Evolutionary conservation across 2,329 filamentous ascomycete genomes (phyloP), one percentile per base, ranked within the genome.

Genomic region (Exophiala spinifera): DNA sequence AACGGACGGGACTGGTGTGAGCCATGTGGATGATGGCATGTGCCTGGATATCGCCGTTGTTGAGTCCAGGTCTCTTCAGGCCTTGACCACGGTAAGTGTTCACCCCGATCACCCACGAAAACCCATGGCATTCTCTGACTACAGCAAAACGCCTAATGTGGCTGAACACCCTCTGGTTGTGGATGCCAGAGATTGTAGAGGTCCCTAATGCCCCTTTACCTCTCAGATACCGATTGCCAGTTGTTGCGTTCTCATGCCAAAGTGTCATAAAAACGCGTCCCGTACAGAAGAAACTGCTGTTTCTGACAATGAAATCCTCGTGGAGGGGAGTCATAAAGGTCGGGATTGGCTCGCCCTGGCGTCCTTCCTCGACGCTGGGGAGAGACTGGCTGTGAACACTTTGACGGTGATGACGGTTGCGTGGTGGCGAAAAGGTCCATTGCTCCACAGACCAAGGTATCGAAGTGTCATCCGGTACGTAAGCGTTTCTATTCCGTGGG

Each of bases 1-100:
- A 62, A n/a, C 2, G 25, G 4, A 3, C 7, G 10, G 62, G 67
- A 31, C n/a, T 13, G 21, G 45, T 39, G 15, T 48, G 59, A 15
- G 51, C 44, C 61, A 67, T 69, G 49, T 74, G 69, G 3, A 76
- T 66, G 3, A 74, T 60, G 0, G 74, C 64, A 58, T 77, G 75
- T 10, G 71, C 69, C 2, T 51, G 49, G 13, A 36, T 23, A 17
- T 61, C 52, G n/a, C 43, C 36, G 4, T 66, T 49, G 21, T 69
- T 61, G 3, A 75, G 67, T 0, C 70, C 70, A 1, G 14, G 46
- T 48, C 76, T 76, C 1, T 61, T 56, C 1, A 71, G 63, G 0
- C 71, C 74, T 19, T 68, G 63, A 1, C 63, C 59, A 3, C 64
- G 51, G 46, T 77, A 77, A 0, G 74, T 76, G 3, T 61, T 65